phyloP scores from a whole-genome alignment of 345 rosid genomes.

The Eucalyptus sp. region DNA sequence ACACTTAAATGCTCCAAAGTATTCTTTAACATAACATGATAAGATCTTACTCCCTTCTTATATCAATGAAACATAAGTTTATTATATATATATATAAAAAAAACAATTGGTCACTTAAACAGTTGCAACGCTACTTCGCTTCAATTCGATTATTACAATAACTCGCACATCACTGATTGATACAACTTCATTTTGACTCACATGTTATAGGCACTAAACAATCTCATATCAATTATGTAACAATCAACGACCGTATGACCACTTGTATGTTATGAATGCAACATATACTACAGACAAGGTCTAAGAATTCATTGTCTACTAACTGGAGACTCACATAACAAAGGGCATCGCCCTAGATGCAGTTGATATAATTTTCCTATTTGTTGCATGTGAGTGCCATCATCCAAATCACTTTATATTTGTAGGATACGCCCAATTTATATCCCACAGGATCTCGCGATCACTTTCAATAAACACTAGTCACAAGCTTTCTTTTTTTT shows the following conservation, averaged over 20 bases:
- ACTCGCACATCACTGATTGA: background rate
- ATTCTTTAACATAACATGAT: no score
- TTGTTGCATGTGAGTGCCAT: background rate
- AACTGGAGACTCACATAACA: rapidly evolving
- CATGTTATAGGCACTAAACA: background rate
- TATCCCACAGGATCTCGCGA: rapidly evolving
- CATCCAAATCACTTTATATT: rapidly evolving
- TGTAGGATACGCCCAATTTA: background rate
- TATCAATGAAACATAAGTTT: background rate
- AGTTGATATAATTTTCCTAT: background rate
- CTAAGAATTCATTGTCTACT: background rate
- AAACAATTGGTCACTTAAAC: background rate
- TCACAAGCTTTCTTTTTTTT: background rate
- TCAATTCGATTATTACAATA: background rate
- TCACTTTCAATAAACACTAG: background rate
- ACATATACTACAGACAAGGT: rapidly evolving
- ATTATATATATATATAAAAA: background rate
- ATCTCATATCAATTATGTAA: background rate
- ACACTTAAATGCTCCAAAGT: no score
- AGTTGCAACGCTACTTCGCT: rapidly evolving
- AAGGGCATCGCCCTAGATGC: background rate
- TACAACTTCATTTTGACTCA: background rate
- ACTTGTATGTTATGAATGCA: no score
- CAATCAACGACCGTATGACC: background rate
- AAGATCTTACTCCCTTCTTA: background rate